phyloP scores from a whole-genome alignment of 805 yeast genomes.

The Brettanomyces sp. region DNA sequence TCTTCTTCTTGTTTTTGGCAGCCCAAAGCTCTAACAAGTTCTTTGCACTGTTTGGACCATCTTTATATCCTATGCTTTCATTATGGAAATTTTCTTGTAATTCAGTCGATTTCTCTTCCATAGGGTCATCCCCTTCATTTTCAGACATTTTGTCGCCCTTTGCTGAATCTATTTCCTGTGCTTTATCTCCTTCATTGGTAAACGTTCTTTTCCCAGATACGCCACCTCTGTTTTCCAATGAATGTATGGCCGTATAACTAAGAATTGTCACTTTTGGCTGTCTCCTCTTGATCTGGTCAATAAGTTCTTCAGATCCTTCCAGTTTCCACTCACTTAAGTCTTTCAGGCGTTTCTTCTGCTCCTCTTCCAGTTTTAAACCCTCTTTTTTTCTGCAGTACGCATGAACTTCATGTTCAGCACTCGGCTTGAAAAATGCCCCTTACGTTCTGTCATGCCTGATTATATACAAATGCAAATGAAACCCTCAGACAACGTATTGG shows the following conservation, averaged over 20 bases:
- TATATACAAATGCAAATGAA: too few relatives aligned
- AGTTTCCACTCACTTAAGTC: slow-evolving; percentile 48
- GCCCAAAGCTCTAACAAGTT: background rate
- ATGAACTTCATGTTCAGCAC: slow-evolving; percentile 81
- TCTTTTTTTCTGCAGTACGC: slow-evolving; percentile 31
- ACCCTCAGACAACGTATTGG: too few relatives aligned
- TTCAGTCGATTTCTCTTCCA: background rate
- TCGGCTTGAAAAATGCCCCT: slow-evolving; percentile 41
- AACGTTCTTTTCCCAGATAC: slow-evolving; percentile 9
- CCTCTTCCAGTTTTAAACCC: slow-evolving; percentile 25
- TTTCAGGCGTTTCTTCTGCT: slow-evolving; percentile 26
- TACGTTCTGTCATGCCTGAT: background rate
- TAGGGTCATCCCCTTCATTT: slow-evolving; percentile 3
- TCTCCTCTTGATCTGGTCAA: slow-evolving; percentile 13
- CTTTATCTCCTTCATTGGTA: background rate
- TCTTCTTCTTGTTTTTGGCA: background rate
- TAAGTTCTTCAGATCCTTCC: slow-evolving; percentile 23
- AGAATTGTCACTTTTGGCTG: slow-evolving; percentile 13
- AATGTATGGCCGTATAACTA: slow-evolving; percentile 19
- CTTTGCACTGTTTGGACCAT: background rate
- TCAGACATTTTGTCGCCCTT: background rate
- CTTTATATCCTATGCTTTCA: slow-evolving; percentile 9
- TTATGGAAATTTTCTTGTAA: too few relatives aligned
- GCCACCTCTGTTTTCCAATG: background rate
- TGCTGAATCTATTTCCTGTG: background rate